Conservation (phyloP, 371 early-diverging fungal species). For the Apophysomyces ossiformis region DNA sequence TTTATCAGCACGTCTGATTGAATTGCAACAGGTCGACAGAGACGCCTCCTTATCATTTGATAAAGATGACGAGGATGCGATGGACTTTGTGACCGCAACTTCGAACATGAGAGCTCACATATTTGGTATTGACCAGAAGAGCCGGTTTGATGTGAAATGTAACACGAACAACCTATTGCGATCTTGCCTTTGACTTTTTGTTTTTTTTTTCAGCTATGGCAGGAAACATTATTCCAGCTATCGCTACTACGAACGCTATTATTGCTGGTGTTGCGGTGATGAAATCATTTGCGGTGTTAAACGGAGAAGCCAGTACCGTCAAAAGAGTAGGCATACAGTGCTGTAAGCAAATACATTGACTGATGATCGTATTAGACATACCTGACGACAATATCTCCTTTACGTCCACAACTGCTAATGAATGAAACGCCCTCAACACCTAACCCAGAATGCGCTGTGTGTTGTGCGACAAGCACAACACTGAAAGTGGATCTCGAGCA, state of each 20-base stretch:
- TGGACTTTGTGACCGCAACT: conserved; percentile 93
- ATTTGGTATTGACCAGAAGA: conserved; percentile 80
- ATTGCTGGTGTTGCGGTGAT: conserved; percentile 96
- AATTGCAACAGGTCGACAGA: conserved; percentile 43
- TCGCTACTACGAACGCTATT: conserved; percentile 99
- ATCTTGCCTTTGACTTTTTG: neutral
- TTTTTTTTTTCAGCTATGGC: conserved; percentile 84
- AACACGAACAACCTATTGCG: conserved; percentile 13
- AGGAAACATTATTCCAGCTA: conserved; percentile 99
- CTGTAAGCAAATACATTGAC: neutral
- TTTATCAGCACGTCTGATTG: conserved; percentile 47
- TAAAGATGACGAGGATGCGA: conserved; percentile 90
- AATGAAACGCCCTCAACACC: conserved; percentile 58
- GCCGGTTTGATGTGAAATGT: conserved; percentile 91
- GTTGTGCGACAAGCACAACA: conserved; percentile 50
- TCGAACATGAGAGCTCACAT: conserved; percentile 86
- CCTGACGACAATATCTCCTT: conserved; percentile 53
- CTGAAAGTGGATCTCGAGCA: conserved; percentile 50
- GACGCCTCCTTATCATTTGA: conserved; percentile 76
- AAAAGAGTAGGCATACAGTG: conserved; percentile 47
- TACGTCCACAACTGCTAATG: conserved; percentile 50
- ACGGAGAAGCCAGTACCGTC: conserved; percentile 54
- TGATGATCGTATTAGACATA: conserved; percentile 46
- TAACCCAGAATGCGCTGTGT: conserved; percentile 65
- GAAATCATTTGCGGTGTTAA: conserved; percentile 79